Percentiles rank a stretch among this genome's conserved stretches.
These are phyloP conservation scores for Rhodotorula graminis DNA, from an alignment of 768 basidiomycete species.

Conservation along the genomic window DNA sequence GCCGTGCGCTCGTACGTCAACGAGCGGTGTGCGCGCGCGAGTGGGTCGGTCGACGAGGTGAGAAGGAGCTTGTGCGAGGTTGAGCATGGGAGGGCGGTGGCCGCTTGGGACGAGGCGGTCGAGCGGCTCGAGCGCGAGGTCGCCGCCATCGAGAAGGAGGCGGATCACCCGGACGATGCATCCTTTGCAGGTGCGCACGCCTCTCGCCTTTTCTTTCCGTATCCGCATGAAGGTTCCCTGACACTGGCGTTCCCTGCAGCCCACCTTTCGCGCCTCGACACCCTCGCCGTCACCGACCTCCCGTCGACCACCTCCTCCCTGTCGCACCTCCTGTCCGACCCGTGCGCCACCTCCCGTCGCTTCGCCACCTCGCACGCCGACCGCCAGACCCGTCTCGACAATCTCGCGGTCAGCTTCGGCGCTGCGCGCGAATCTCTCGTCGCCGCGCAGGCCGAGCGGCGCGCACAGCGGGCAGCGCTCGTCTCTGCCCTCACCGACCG, in stretches of 20 bases:
- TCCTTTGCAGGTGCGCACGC: too few species aligned
- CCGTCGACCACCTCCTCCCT: not conserved
- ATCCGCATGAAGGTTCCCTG: too few species aligned
- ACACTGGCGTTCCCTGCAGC: too few species aligned
- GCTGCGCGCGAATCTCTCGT: not conserved
- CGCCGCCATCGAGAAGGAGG: not conserved
- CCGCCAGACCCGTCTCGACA: not conserved
- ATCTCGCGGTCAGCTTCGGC: not conserved
- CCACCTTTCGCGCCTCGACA: not conserved
- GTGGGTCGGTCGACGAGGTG: constrained; percentile 45
- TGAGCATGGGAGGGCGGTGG: not conserved
- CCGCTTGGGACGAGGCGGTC: not conserved
- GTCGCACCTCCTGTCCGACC: not conserved
- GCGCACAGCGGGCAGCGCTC: not conserved
- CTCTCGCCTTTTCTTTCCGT: too few species aligned
- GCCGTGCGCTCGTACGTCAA: constrained; percentile 66
- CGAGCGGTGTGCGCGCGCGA: constrained; percentile 61
- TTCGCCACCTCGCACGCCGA: not conserved
- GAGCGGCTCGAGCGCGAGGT: not conserved
- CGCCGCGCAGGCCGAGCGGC: not conserved
- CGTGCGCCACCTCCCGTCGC: not conserved
- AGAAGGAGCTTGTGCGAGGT: constrained; percentile 24
- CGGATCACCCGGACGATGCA: too few species aligned
- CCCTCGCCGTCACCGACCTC: not conserved
- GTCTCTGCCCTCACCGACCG: not conserved